Evolutionary conservation across 2,329 filamentous ascomycete genomes (phyloP), one percentile per base, ranked within the genome.

Genomic region (Penicillium sp.): DNA sequence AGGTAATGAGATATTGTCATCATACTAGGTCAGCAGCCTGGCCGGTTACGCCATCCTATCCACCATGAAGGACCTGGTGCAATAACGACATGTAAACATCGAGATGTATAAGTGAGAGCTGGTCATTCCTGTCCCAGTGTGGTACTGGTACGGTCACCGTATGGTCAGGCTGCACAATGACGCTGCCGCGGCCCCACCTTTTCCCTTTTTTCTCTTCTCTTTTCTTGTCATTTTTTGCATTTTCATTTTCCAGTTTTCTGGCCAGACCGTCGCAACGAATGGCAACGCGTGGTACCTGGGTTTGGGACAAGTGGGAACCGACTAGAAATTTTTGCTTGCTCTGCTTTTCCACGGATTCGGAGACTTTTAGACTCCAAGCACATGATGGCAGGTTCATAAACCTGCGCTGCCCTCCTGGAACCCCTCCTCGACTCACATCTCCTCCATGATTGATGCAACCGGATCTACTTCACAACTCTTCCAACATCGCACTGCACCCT

Each of bases 111-210:
- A n/a, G n/a, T n/a, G n/a, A n/a, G n/a, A n/a, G n/a, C n/a, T n/a
- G n/a, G n/a, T n/a, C n/a, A n/a, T n/a, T n/a, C n/a, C n/a, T n/a
- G n/a, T n/a, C n/a, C n/a, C 4, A n/a, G 4, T 4, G 11, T 27
- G 25, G 11, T n/a, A 27, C 25, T n/a, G 11, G 25, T 27, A 27
- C n/a, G n/a, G n/a, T n/a, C n/a, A 27, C 5, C 25, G 48, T 50
- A 50, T 16, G 27, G 53, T 58, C 43, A 52, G 28, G 16, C 7
- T 15, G 52, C 53, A 55, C 58, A 36, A 60, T 60, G 59, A 62
- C 58, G 58, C 34, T 50, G 23, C 29, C 9, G 6, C 7, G 4
- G 35, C 40, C 34, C 47, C 47, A 47, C 49, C 13, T 19, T 45
- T 42, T 39, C 35, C 13, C 40, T 23, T 29, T 36, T 32, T 28